These are phyloP conservation scores for Pichia sp. DNA, from an alignment of 1,139 yeast species.

Conservation along the genomic window DNA sequence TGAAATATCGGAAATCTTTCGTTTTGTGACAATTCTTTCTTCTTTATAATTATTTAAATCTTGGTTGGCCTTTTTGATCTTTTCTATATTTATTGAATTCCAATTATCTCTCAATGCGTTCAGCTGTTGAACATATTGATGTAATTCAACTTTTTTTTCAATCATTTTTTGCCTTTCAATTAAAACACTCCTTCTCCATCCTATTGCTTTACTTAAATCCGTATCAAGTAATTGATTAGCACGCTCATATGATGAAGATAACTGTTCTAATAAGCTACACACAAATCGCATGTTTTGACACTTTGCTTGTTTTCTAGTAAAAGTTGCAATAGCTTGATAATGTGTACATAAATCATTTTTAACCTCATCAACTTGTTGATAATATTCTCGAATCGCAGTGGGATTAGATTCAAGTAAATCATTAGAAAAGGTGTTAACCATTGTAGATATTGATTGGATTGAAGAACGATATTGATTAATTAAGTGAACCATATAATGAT, in stretches of 20 bases:
- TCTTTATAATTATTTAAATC: constrained; percentile 1
- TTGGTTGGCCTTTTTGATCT: constrained; percentile 7
- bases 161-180: constrained; percentile 23
- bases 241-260: constrained; percentile 23
- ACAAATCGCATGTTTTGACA: constrained; percentile 26
- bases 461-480: constrained; percentile 27
- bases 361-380: constrained; percentile 23
- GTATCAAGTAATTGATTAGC: constrained; percentile 18
- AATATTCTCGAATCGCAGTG: constrained; percentile 27
- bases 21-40: constrained; percentile 1
- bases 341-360: constrained; percentile 24
- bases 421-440: constrained; percentile 25
- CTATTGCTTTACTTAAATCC: constrained; percentile 22
- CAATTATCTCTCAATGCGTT: constrained; percentile 13
- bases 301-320: constrained; percentile 27
- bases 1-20: constrained; percentile 1
- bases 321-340: constrained; percentile 28
- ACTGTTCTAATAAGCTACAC: constrained; percentile 24
- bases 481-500: constrained; percentile 25
- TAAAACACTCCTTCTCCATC: constrained; percentile 22
- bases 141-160: constrained; percentile 20
- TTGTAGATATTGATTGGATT: constrained; percentile 23
- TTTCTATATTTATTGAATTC: constrained; percentile 11
- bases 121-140: constrained; percentile 11
- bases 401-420: constrained; percentile 28